Percentiles rank a stretch among this genome's conserved stretches.
These are phyloP conservation scores for Tardiomyces depauwii DNA, from an alignment of 1,139 yeast species.

Conservation along the genomic window DNA sequence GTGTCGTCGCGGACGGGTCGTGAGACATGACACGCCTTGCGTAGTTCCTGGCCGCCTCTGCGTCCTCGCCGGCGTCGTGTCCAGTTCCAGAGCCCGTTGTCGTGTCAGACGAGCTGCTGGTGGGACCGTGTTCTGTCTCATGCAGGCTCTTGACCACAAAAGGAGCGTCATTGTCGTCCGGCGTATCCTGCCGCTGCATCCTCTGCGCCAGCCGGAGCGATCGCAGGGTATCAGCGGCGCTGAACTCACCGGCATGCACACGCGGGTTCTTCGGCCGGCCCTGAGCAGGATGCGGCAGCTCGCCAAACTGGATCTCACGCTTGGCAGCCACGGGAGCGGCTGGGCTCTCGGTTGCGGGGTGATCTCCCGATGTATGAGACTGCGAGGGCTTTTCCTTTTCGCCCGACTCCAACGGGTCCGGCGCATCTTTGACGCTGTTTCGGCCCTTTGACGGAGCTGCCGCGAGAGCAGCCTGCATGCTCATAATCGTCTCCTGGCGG, in stretches of 20 bases:
- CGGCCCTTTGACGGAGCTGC: background rate
- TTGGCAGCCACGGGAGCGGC: constrained; percentile 12
- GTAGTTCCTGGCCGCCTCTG: too few species aligned
- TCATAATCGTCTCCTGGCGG: constrained; percentile 61
- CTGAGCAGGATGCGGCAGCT: constrained; percentile 33
- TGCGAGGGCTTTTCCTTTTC: background rate
- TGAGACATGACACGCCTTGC: too few species aligned
- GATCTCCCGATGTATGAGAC: background rate
- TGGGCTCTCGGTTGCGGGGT: background rate
- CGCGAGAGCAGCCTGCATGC: constrained; percentile 15
- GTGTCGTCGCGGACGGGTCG: too few species aligned
- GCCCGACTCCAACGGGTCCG: background rate
- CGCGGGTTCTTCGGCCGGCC: constrained; percentile 27
- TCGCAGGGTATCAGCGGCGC: constrained; percentile 71
- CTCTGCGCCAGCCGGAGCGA: constrained; percentile 73
- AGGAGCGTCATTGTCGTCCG: constrained; percentile 66
- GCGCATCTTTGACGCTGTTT: background rate
- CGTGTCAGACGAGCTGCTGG: too few species aligned
- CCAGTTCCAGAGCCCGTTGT: background rate
- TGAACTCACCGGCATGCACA: background rate
- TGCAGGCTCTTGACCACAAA: constrained; percentile 70
- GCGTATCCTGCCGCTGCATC: constrained; percentile 32
- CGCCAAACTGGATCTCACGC: constrained; percentile 34
- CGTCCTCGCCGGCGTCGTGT: constrained; percentile 3
- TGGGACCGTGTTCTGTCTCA: constrained; percentile 39